Base-by-base conservation (phyloP, 441 rosid species). In the Gossypium trilobum region DNA sequence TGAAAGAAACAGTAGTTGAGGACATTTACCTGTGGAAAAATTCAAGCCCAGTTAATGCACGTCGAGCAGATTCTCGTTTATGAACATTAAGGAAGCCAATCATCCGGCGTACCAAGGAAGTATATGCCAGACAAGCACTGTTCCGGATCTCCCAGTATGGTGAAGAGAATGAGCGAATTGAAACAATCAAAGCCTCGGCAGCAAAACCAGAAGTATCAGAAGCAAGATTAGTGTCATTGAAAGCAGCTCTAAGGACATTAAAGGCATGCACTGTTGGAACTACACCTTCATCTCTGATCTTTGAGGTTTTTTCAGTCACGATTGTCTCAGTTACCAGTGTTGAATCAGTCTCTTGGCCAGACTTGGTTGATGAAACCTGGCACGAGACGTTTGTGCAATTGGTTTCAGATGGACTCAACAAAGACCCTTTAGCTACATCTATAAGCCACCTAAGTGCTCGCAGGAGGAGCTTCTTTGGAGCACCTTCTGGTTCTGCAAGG, bases 71-170 rank as follows among this genome's bases (percentile, higher is more conserved):
- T 85, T 88, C 95, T 75, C 97, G 88, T 78, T 88, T 94, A 74
- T 88, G 94, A 79, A 89, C 92, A 80, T 94, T 94, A 72, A 92
- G 87, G 80, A 94, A 92, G 46, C 99, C 99, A 78, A 94, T 74
- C 93, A 90, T 90, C 63, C 97, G 87, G 27, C 97, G 89, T 55
- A 94, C 81, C 84, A 94, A 84, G 77, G 97, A 91, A 81, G 97
- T 94, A 79, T 88, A 94, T 52, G 97, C 94, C 68, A 86, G 88
- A 74, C 97, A 89, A 74, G 99, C 97, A 85, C 97, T 87, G 81
- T 94, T 94, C 63, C 97, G 85, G 54, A 94, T 88, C 87, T 94
- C 99, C 99, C 97, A 94, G 82, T 90, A 92, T 66, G 95, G 91
- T 48, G 99, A 94, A 81, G 97, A 90, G 82, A 92, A 94, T 16